Base-by-base conservation (phyloP, 345 rosid species). In the Murraya koenigii region DNA sequence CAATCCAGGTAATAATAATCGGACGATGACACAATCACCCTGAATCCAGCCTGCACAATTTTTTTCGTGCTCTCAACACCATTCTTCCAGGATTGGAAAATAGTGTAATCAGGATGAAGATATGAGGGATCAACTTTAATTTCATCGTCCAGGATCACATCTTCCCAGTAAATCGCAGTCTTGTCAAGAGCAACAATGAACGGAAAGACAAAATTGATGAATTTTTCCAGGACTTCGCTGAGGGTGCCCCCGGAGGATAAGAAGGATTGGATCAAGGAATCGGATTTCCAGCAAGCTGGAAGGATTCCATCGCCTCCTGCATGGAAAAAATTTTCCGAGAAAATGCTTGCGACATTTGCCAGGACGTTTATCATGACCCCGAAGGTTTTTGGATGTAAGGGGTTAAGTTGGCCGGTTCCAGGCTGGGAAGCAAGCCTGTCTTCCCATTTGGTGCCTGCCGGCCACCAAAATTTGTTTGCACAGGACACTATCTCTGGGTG, bases 401-500 rank as follows among this genome's bases (percentile, higher is more conserved):
- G 98, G 66, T 95, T 95, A 66, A 95, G 90, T 23, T 95, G 98
- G 66, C 98, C 98, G 4, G 95, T 84, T 75, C 93, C 97, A 0
- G 98, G 98, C 75, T 95, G 93, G 6, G 97, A 80, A 74, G 97
- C 95, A 55, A 93, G 81, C 70, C 91, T 82, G 30, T 93, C 95
- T 0, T 66, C 78, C 97, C 93, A 90, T 28, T 75, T 55, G 58
- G 71, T 79, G n/a, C 86, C 90, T 20, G 89, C 86, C 7, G 96
- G 96, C 90, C 85, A 92, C 98, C 96, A 93, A 67, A 90, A 90
- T 95, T 89, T 92, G 87, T 95, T 88, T 52, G 90, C 92, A 19
- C 96, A 92, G 49, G 95, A 69, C 66, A 93, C 90, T 10, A 92
- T 90, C 15, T 95, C 97, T 4, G 97, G 97, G 67, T 89, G 88